Evolutionary conservation across 352 stramenopile species (phyloP).

Genomic region (Pythium rhizo-oryzae): DNA sequence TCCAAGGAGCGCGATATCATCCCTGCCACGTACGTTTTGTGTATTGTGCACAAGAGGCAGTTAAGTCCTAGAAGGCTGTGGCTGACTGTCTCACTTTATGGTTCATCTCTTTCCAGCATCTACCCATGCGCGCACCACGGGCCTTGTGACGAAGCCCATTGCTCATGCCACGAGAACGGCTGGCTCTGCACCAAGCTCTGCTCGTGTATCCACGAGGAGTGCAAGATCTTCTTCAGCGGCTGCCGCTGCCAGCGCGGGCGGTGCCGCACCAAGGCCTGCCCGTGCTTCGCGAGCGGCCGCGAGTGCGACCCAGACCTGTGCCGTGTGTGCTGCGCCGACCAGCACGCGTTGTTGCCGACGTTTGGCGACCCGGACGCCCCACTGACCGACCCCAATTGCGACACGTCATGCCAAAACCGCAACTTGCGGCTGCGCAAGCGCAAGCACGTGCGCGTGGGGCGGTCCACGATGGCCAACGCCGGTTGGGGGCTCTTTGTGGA

Average conservation of each 20-base stretch:
- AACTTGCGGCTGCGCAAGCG: slow-evolving; percentile 51
- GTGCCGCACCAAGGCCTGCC: slow-evolving; percentile 87
- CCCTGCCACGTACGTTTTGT: slow-evolving; percentile 20
- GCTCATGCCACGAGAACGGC: slow-evolving; percentile 84
- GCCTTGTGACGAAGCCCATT: slow-evolving; percentile 84
- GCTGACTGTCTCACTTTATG: no score
- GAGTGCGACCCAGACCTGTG: slow-evolving; percentile 96
- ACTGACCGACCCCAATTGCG: slow-evolving; percentile 7
- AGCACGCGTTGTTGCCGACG: slow-evolving; percentile 25
- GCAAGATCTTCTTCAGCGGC: slow-evolving; percentile 88
- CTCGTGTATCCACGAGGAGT: slow-evolving; percentile 71
- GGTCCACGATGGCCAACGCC: slow-evolving; percentile 76
- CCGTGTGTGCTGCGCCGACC: slow-evolving; percentile 66
- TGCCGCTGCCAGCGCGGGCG: slow-evolving; percentile 86
- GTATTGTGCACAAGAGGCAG: no score
- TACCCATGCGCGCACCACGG: slow-evolving; percentile 86
- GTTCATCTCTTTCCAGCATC: no score
- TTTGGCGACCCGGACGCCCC: neutral
- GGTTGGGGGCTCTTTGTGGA: slow-evolving; percentile 94
- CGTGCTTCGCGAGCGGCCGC: slow-evolving; percentile 88
- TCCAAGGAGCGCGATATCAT: slow-evolving; percentile 26
- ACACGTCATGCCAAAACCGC: slow-evolving; percentile 69
- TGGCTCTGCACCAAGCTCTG: slow-evolving; percentile 94
- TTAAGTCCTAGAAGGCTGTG: no score
- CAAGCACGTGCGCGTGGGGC: slow-evolving; percentile 76